Percentiles rank a stretch among this genome's conserved stretches.
These are phyloP conservation scores for Hypoxylon fuscum DNA, from an alignment of 495 filamentous ascomycete species.

Conservation along the genomic window DNA sequence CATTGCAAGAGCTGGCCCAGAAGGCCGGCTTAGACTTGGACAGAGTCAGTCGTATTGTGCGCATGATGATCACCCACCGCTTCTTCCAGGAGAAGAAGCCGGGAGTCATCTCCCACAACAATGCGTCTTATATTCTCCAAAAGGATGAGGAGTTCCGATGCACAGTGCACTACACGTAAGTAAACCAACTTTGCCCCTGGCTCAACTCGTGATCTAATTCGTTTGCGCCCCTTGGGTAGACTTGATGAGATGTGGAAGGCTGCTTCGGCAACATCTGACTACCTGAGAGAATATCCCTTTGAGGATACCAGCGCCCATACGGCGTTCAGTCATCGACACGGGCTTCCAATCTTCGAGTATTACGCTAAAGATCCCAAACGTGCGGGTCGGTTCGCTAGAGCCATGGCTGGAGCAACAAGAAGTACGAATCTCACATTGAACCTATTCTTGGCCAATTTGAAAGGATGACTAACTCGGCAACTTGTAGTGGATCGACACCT, in stretches of 20 bases:
- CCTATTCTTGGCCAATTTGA: neutral
- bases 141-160: neutral
- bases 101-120: no score
- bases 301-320: slow-evolving; percentile 16
- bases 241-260: neutral
- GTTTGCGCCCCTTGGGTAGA: no score
- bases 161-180: neutral
- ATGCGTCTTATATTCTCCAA: neutral
- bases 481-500: slow-evolving; percentile 7
- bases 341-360: slow-evolving; percentile 37
- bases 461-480: no score
- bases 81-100: slow-evolving; percentile 39
- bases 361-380: slow-evolving; percentile 39
- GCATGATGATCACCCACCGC: slow-evolving; percentile 38
- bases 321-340: slow-evolving; percentile 38
- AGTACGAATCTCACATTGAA: slow-evolving; percentile 3
- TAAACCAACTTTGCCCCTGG: no score
- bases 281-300: neutral
- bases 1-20: slow-evolving; percentile 32
- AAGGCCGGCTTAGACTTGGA: slow-evolving; percentile 40
- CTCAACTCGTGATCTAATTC: no score
- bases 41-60: slow-evolving; percentile 28
- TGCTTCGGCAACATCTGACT: neutral
- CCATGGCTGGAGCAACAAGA: slow-evolving; percentile 40
- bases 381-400: slow-evolving; percentile 27